These are phyloP conservation scores for Fusarium verrucosum DNA, from an alignment of 2,329 filamentous ascomycete species.

Conservation along the genomic window DNA sequence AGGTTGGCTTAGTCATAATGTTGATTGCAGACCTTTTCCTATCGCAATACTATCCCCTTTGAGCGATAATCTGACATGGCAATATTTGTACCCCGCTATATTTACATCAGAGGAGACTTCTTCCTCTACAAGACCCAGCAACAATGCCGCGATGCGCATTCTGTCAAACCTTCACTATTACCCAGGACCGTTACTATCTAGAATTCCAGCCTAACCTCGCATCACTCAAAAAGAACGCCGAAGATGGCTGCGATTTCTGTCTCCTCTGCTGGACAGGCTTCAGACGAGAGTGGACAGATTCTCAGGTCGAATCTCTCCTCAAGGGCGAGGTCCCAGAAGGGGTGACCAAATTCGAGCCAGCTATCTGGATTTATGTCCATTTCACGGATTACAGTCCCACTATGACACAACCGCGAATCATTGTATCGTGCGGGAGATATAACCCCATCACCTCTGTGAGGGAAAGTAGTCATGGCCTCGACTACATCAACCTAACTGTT, in stretches of 20 bases:
- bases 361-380: slow-evolving; percentile 12
- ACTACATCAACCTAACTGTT: not conserved
- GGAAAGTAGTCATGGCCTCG: not conserved
- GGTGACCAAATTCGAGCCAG: not conserved
- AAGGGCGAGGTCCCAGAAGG: not conserved
- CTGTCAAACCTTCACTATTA: not conserved
- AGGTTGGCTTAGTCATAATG: too few species aligned
- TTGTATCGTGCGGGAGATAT: not conserved
- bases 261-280: slow-evolving; percentile 13
- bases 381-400: not conserved
- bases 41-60: too few species aligned
- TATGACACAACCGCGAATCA: not conserved
- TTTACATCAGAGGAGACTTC: not conserved
- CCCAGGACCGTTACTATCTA: not conserved
- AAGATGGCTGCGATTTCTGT: slow-evolving; percentile 13
- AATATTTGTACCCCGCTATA: not conserved
- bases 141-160: not conserved
- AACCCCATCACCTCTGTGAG: not conserved
- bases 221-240: not conserved
- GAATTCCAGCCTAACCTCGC: slow-evolving; percentile 1
- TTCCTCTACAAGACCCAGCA: not conserved
- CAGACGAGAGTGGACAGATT: not conserved
- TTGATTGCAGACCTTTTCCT: too few species aligned
- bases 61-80: not conserved
- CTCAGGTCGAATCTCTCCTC: not conserved